phyloP scores from a whole-genome alignment of 164 flowering plant species.

The Brasenia schreberi region DNA sequence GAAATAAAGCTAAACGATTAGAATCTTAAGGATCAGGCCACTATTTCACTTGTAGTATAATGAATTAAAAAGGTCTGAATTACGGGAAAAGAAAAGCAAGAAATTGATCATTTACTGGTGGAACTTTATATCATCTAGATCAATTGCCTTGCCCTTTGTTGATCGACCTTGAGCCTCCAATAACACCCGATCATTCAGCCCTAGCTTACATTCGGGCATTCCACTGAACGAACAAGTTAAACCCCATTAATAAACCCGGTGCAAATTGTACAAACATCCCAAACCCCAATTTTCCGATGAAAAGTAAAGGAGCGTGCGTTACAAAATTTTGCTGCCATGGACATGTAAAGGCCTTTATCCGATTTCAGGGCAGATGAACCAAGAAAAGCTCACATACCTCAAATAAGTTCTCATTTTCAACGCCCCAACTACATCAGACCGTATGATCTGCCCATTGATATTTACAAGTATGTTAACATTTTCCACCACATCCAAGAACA shows the following conservation, averaged over 20 bases:
- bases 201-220: constrained; percentile 99
- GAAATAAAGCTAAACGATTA: constrained; percentile 7
- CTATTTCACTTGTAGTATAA: not conserved
- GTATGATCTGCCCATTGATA: constrained; percentile 91
- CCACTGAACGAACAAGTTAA: constrained; percentile 41
- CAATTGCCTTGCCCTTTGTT: constrained; percentile 96
- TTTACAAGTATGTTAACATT: constrained; percentile 97
- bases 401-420: constrained; percentile 95
- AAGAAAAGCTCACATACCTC: constrained; percentile 32
- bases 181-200: constrained; percentile 85
- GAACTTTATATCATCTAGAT: constrained; percentile 94
- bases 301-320: too few relatives aligned
- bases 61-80: not conserved
- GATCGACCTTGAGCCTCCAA: constrained; percentile 95
- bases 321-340: too few relatives aligned
- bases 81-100: not conserved
- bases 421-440: constrained; percentile 97
- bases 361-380: not conserved
- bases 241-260: too few relatives aligned
- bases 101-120: constrained; percentile 54
- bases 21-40: not conserved
- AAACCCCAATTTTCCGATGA: too few relatives aligned
- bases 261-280: too few relatives aligned
- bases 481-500: constrained; percentile 96
- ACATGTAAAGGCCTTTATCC: too few relatives aligned